Evolutionary conservation across 2,329 filamentous ascomycete genomes (phyloP).

Genomic region (Domatiomyces catenatus): DNA sequence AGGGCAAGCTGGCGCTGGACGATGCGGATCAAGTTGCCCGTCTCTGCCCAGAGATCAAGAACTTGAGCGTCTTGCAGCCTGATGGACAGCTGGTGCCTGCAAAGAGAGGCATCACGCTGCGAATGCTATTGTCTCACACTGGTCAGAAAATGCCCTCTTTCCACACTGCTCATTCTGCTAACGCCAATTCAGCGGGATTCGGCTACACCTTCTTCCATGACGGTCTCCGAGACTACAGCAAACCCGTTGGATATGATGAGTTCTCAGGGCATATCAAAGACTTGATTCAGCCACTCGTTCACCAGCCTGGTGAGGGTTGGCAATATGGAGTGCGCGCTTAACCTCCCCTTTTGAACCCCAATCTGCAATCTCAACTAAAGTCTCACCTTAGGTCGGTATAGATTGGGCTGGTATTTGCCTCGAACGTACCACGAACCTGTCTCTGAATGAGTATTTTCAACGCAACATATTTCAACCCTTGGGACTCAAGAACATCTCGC

Average conservation of each 20-base stretch:
- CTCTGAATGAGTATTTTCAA: conserved; percentile 35
- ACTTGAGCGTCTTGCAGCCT: conserved; percentile 30
- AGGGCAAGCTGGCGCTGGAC: conserved; percentile 34
- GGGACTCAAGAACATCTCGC: conserved; percentile 34
- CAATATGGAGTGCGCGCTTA: conserved; percentile 39
- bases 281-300: conserved; percentile 37
- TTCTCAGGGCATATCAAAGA: conserved; percentile 41
- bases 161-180: neutral
- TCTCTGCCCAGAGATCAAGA: conserved; percentile 29
- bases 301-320: conserved; percentile 49
- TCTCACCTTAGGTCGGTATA: conserved; percentile 29
- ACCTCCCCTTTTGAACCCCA: conserved; percentile 17
- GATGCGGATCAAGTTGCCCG: conserved; percentile 31
- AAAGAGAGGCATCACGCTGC: conserved; percentile 31
- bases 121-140: conserved; percentile 37
- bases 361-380: neutral
- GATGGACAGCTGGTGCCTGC: conserved; percentile 21
- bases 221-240: conserved; percentile 23
- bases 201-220: conserved; percentile 34
- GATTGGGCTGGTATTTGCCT: conserved; percentile 40
- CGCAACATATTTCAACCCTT: conserved; percentile 35
- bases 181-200: conserved; percentile 19
- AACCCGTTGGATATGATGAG: conserved; percentile 42
- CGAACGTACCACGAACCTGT: conserved; percentile 29
- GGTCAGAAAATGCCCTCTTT: conserved; percentile 19